Evolutionary conservation across 2,329 filamentous ascomycete genomes (phyloP), one percentile per base, ranked within the genome.

Genomic region (Arthroderma sp.): DNA sequence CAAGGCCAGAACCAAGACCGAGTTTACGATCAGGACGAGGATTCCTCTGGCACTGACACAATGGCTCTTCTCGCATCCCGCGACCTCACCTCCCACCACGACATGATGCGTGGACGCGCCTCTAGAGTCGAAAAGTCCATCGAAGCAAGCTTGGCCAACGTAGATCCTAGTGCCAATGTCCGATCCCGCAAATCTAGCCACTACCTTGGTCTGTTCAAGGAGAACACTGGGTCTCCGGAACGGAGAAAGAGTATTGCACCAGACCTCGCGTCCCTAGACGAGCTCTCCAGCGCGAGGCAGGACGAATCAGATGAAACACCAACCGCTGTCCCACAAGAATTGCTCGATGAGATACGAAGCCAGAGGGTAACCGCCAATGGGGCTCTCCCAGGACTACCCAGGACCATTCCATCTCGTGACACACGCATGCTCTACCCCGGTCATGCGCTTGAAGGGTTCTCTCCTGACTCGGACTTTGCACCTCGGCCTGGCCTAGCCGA

Each of bases 171-270:
- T 28, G 72, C 76, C 25, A 76, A 81, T 63, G 78, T 79, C 49
- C 77, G 82, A 59, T 84, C 81, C 66, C 77, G 82, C 58, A 85
- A 85, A 68, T 81, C 82, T 43, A 84, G 81, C 65, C 82, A 85
- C 64, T 83, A 82, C 63, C 71, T 85, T 56, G 81, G 82, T 11
- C 70, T 85, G 4, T 85, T 85, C 71, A 82, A 82, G 64, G 81
- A 83, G 61, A 82, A 81, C 59, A 80, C 81, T 56, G 74, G 73
- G 5, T 76, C 76, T 23, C 76, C 79, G 33, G 77, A 79, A 61
- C 73, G 76, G 57, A 78, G 77, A 64, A 72, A 75, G 66, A 54
- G 33, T 25, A 54, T 54, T 54, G 51, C 31, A 17, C 19, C 17
- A 28, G 51, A 54, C 15, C 37, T 54, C 19, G 33, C 51, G 2